A percentile compares a stretch with the other conserved stretches of the same genome.
Evolutionary conservation across 176 grass and related monocot species (phyloP).

Genomic region (Phragmites australis): DNA sequence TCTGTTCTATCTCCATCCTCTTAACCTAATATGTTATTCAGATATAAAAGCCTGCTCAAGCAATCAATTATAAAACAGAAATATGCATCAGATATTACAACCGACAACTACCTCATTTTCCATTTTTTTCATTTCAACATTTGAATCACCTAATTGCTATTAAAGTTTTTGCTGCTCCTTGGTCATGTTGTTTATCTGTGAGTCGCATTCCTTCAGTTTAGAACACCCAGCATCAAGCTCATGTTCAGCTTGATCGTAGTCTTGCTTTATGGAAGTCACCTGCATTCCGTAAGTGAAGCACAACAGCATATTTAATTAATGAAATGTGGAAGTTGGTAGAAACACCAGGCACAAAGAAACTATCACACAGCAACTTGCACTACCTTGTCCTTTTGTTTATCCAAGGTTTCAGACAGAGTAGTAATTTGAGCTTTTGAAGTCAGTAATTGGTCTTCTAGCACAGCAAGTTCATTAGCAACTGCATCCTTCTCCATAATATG

Average conservation of each 20-base stretch:
- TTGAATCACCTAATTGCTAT: constrained; percentile 70
- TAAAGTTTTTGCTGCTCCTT: constrained; percentile 83
- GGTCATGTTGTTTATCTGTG: constrained; percentile 64
- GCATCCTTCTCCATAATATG: constrained; percentile 98
- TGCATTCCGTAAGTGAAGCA: constrained; percentile 36
- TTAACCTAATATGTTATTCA: constrained; percentile 65
- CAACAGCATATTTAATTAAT: constrained; percentile 23
- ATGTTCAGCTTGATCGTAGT: constrained; percentile 78
- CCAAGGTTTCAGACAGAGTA: constrained; percentile 59
- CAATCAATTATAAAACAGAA: constrained; percentile 18
- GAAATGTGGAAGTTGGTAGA: background rate
- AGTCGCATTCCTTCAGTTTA: constrained; percentile 93
- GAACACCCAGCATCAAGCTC: constrained; percentile 64
- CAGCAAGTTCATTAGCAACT: constrained; percentile 72
- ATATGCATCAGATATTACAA: constrained; percentile 14
- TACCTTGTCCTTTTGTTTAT: constrained; percentile 70
- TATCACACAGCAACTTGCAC: constrained; percentile 20
- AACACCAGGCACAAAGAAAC: constrained; percentile 24
- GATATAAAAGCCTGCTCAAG: constrained; percentile 10
- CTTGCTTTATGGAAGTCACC: constrained; percentile 71
- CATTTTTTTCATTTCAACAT: constrained; percentile 89
- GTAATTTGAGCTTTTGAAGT: constrained; percentile 79
- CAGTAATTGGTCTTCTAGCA: constrained; percentile 71
- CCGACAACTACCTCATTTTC: constrained; percentile 84
- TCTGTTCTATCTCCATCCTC: constrained; percentile 95